Conservation (phyloP, 1,284 basidiomycete species). For the Rhodotorula sp. region DNA sequence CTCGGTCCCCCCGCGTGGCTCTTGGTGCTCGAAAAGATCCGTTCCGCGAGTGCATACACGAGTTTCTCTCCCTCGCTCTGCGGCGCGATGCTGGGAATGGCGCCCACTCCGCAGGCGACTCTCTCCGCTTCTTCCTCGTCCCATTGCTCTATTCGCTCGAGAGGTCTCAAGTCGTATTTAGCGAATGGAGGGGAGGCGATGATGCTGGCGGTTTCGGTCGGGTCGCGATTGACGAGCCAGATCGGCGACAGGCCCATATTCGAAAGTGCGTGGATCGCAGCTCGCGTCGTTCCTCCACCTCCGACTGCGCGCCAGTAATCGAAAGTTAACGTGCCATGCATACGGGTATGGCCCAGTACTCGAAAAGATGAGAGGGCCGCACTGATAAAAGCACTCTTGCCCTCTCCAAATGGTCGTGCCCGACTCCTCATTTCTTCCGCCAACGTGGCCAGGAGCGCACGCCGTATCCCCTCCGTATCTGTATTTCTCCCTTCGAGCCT, state of each 20-base stretch:
- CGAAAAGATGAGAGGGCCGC: background rate
- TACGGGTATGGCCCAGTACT: no score
- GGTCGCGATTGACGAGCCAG: constrained; percentile 80
- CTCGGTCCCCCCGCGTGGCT: background rate
- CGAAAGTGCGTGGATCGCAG: constrained; percentile 82
- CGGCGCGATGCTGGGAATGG: constrained; percentile 47
- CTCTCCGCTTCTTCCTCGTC: constrained; percentile 5
- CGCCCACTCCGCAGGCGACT: constrained; percentile 41
- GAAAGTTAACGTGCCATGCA: no score
- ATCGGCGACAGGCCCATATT: constrained; percentile 65
- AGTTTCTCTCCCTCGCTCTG: constrained; percentile 45
- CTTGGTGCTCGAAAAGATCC: constrained; percentile 40
- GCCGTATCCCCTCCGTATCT: constrained; percentile 80
- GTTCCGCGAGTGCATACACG: constrained; percentile 44
- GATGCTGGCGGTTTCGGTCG: constrained; percentile 59
- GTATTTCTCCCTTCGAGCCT: constrained; percentile 82
- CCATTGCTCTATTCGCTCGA: constrained; percentile 25
- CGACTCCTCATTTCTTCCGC: background rate
- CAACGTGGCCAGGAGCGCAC: constrained; percentile 50
- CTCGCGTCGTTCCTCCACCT: constrained; percentile 86
- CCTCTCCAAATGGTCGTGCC: constrained; percentile 21
- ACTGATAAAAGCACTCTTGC: constrained; percentile 26
- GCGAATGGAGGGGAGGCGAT: constrained; percentile 13
- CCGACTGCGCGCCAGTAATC: constrained; percentile 62
- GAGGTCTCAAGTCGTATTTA: constrained; percentile 26